These are phyloP conservation scores for Sporothrix euskadiensis DNA, from an alignment of 2,329 filamentous ascomycete species.

Conservation along the genomic window DNA sequence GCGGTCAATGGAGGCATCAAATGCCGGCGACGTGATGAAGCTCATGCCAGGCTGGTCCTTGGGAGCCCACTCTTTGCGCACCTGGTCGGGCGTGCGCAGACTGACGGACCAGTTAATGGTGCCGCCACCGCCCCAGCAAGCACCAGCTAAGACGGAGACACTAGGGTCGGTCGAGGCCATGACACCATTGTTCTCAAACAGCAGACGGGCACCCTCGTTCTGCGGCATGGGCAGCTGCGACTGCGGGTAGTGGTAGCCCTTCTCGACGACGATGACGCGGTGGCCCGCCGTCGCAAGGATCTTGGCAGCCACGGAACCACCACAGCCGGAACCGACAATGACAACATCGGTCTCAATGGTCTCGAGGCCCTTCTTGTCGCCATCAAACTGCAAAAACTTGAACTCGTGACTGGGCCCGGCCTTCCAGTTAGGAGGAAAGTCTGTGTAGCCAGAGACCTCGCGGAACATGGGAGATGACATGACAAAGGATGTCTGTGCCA, in stretches of 20 bases:
- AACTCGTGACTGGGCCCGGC: constrained; percentile 57
- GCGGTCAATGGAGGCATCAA: constrained; percentile 75
- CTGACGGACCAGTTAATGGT: constrained; percentile 80
- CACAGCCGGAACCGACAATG: constrained; percentile 83
- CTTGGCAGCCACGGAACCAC: constrained; percentile 78
- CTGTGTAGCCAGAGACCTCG: constrained; percentile 58
- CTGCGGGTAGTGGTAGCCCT: constrained; percentile 73
- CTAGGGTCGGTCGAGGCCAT: constrained; percentile 57
- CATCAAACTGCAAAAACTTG: constrained; percentile 61
- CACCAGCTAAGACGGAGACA: constrained; percentile 65
- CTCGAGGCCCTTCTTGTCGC: constrained; percentile 46
- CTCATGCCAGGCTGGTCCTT: constrained; percentile 59
- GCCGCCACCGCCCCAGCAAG: constrained; percentile 81
- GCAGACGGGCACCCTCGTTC: constrained; percentile 57
- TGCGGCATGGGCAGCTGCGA: constrained; percentile 74
- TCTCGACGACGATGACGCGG: constrained; percentile 68
- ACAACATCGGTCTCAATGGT: constrained; percentile 77
- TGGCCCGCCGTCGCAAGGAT: constrained; percentile 75
- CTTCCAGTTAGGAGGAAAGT: constrained; percentile 54
- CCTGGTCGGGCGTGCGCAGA: constrained; percentile 68
- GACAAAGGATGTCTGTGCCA: constrained; percentile 58
- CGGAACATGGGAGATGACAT: constrained; percentile 58
- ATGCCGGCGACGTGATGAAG: constrained; percentile 73
- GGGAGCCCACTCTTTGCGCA: constrained; percentile 79
- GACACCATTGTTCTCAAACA: constrained; percentile 70